Evolutionary conservation across 179 eudicot species (phyloP).

Genomic region (Vitellaria paradoxa): DNA sequence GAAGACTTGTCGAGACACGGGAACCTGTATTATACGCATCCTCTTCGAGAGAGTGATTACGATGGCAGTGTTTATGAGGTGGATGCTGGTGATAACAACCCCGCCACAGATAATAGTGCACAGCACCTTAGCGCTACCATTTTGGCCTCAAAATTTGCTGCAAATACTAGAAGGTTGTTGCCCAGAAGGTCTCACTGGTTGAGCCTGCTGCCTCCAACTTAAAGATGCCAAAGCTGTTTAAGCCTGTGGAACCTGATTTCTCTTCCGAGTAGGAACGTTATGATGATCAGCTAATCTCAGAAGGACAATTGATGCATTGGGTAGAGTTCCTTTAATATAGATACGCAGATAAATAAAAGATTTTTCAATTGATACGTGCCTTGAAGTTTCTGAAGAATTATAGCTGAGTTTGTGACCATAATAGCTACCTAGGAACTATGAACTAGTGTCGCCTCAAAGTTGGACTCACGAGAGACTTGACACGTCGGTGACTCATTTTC

Average conservation of each 20-base stretch:
- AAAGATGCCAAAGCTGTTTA: slow-evolving; percentile 46
- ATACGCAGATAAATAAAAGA: neutral
- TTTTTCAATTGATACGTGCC: too few species aligned
- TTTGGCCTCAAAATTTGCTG: slow-evolving; percentile 41
- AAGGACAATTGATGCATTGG: neutral
- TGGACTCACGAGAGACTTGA: too few species aligned
- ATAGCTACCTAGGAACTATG: too few species aligned
- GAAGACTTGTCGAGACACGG: slow-evolving; percentile 41
- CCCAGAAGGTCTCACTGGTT: slow-evolving; percentile 20
- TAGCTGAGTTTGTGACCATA: too few species aligned
- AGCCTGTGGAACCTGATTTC: slow-evolving; percentile 80
- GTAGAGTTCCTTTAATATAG: neutral
- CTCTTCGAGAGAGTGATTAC: neutral
- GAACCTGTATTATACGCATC: slow-evolving; percentile 16
- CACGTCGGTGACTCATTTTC: too few species aligned
- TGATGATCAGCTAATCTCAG: neutral
- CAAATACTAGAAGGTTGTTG: slow-evolving; percentile 39
- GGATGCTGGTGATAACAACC: neutral
- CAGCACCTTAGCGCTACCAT: slow-evolving; percentile 30
- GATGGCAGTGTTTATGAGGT: neutral
- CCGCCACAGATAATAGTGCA: slow-evolving; percentile 1
- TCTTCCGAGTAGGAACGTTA: slow-evolving; percentile 16
- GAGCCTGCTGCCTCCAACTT: slow-evolving; percentile 19
- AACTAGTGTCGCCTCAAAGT: too few species aligned
- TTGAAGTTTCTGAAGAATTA: too few species aligned